Conservation (phyloP, 2,329 filamentous ascomycete species). For the Clonostachys rosea region DNA sequence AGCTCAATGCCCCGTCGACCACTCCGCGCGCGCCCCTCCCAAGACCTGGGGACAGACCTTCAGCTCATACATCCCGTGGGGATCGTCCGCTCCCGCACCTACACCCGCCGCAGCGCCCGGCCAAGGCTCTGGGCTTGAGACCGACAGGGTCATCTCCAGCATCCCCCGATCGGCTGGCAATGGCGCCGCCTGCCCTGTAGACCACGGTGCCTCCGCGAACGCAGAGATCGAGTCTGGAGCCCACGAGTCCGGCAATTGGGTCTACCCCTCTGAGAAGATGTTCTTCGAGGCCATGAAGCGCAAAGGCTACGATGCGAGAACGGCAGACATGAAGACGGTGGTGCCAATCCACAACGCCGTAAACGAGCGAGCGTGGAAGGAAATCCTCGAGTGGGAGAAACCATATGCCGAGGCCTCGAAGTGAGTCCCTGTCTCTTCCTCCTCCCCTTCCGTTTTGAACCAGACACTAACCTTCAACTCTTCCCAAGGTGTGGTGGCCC, state of each 20-base stretch:
- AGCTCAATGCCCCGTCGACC: conserved; percentile 25
- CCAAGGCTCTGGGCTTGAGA: conserved; percentile 40
- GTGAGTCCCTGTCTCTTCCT: conserved; percentile 28
- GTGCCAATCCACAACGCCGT: conserved; percentile 98
- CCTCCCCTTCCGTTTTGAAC: background rate
- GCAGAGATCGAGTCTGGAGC: conserved; percentile 73
- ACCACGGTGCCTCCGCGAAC: conserved; percentile 53
- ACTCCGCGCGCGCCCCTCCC: conserved; percentile 14
- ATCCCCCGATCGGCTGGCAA: conserved; percentile 62
- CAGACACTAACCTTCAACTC: background rate
- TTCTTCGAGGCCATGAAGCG: conserved; percentile 97
- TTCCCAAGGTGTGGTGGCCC: conserved; percentile 64
- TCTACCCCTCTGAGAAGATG: conserved; percentile 95
- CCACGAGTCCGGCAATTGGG: conserved; percentile 80
- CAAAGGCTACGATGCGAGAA: conserved; percentile 71
- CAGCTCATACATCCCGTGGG: conserved; percentile 34
- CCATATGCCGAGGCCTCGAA: conserved; percentile 55
- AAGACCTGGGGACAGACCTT: conserved; percentile 38
- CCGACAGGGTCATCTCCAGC: conserved; percentile 69
- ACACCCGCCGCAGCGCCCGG: conserved; percentile 6
- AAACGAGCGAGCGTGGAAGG: conserved; percentile 91
- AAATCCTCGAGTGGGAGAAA: conserved; percentile 86
- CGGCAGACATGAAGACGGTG: conserved; percentile 80
- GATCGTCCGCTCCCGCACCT: conserved; percentile 16
- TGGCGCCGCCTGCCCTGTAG: conserved; percentile 28